A percentile compares a stretch with the other conserved stretches of the same genome.
phyloP scores from a whole-genome alignment of 768 basidiomycete species.

The Suillus subalutaceus region DNA sequence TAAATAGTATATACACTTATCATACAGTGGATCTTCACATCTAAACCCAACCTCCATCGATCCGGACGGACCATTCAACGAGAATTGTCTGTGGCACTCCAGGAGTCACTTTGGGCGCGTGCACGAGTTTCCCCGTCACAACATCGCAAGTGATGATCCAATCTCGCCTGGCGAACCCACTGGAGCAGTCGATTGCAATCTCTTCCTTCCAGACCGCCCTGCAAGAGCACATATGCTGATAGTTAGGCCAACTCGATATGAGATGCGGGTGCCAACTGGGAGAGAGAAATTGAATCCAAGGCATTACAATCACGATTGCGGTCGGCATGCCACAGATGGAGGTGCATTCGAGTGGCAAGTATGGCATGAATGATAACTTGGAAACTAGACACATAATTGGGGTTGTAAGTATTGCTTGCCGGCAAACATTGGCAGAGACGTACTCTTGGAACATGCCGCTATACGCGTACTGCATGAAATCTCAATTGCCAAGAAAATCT shows the following conservation, averaged over 20 bases:
- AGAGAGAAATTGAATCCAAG: neutral
- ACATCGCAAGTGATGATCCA: neutral
- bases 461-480: slow-evolving; percentile 7
- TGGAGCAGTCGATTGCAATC: neutral
- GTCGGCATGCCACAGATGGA: slow-evolving; percentile 4
- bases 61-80: neutral
- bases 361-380: slow-evolving; percentile 13
- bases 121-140: neutral
- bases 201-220: neutral
- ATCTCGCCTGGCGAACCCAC: neutral
- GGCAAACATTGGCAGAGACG: neutral
- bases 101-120: neutral
- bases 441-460: slow-evolving; percentile 14
- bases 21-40: too few relatives aligned
- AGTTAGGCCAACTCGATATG: neutral
- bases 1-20: too few relatives aligned
- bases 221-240: neutral
- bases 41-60: too few relatives aligned
- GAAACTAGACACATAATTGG: neutral
- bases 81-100: neutral
- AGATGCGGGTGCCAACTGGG: neutral
- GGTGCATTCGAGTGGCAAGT: slow-evolving; percentile 12
- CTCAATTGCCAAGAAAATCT: neutral
- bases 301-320: neutral
- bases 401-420: neutral